Conservation (phyloP, 352 stramenopile species). For the Globisporangium iwayamae region DNA sequence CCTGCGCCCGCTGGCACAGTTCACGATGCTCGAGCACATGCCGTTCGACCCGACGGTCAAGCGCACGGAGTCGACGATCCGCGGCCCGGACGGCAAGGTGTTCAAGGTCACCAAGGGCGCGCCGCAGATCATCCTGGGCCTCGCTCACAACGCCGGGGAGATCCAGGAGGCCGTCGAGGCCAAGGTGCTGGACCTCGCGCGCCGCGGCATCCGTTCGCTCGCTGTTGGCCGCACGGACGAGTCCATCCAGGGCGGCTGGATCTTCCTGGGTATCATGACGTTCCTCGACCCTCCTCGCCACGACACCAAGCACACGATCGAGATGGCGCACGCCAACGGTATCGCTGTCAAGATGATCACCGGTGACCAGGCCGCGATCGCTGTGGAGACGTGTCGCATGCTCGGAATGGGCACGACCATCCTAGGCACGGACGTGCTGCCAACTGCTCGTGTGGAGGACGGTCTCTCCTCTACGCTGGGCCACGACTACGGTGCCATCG, state of each 20-base stretch:
- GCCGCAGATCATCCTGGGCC: conserved; percentile 89
- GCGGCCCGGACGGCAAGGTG: conserved; percentile 61
- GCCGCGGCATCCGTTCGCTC: conserved; percentile 84
- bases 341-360: conserved; percentile 98
- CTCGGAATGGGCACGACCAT: conserved; percentile 90
- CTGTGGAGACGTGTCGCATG: conserved; percentile 89
- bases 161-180: conserved; percentile 82
- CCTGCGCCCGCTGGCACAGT: conserved; percentile 78
- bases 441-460: conserved; percentile 55
- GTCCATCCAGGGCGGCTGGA: conserved; percentile 76
- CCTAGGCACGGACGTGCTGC: conserved; percentile 73
- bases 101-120: conserved; percentile 95
- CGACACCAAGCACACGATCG: conserved; percentile 93
- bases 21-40: conserved; percentile 76
- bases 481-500: conserved; percentile 73
- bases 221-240: conserved; percentile 83
- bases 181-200: conserved; percentile 88
- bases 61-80: conserved; percentile 91
- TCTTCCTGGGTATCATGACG: conserved; percentile 94
- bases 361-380: conserved; percentile 93
- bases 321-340: conserved; percentile 86
- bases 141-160: conserved; percentile 70
- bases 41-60: conserved; percentile 87
- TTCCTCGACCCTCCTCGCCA: conserved; percentile 95
- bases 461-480: conserved; percentile 49